Percentiles rank a stretch among this genome's conserved stretches.
These are phyloP conservation scores for Trypanosoma theileri DNA, from an alignment of 208 protist species.

Conservation along the genomic window DNA sequence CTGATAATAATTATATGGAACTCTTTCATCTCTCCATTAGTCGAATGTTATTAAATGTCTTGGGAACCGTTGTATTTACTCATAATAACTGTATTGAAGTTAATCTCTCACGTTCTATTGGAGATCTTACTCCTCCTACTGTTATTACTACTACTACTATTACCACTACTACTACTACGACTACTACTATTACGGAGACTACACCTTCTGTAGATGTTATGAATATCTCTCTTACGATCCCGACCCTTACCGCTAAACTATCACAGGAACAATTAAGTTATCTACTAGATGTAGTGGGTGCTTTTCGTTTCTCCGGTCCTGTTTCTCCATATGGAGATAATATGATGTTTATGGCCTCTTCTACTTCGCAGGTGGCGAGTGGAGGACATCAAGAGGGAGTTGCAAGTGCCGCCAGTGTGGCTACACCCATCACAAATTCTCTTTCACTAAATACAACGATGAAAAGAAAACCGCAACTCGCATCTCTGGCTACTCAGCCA, in stretches of 20 bases:
- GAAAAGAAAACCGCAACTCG: not conserved
- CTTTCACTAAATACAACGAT: not conserved
- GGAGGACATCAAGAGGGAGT: slow-evolving; percentile 4
- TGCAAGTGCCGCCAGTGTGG: not conserved
- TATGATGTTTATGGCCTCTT: not conserved
- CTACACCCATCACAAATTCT: slow-evolving; percentile 1
- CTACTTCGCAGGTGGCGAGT: slow-evolving; percentile 18
- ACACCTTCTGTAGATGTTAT: slow-evolving; percentile 1
- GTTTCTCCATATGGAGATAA: not conserved
- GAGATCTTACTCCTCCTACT: not conserved
- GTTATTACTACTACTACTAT: not conserved
- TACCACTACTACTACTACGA: not conserved
- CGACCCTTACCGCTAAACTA: slow-evolving; percentile 24
- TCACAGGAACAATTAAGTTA: slow-evolving; percentile 54
- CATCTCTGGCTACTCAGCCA: not conserved
- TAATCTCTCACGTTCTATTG: slow-evolving; percentile 13
- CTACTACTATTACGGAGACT: not conserved
- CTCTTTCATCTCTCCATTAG: slow-evolving; percentile 22
- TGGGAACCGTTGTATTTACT: slow-evolving; percentile 14
- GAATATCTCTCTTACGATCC: slow-evolving; percentile 19
- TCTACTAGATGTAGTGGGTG: slow-evolving; percentile 64
- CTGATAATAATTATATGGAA: slow-evolving; percentile 1
- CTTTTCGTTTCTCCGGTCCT: slow-evolving; percentile 25
- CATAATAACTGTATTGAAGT: slow-evolving; percentile 17
- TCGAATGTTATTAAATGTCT: slow-evolving; percentile 24